phyloP scores from a whole-genome alignment of 1,139 yeast genomes.

The Geotrichum carabidarum region DNA sequence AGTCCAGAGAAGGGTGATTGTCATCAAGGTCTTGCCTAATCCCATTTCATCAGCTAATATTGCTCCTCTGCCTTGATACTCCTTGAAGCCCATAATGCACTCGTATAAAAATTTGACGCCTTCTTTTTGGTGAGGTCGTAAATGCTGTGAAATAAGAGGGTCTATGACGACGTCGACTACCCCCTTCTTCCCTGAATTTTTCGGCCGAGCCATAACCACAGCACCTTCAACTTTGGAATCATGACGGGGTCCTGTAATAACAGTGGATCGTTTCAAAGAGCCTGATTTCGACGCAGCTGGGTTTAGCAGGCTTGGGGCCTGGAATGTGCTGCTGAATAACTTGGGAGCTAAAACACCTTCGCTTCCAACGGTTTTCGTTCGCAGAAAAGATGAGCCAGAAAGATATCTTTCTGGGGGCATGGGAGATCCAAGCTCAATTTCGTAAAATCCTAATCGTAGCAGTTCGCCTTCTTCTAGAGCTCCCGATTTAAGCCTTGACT shows the following conservation, averaged over 20 bases:
- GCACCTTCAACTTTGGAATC: slow-evolving; percentile 43
- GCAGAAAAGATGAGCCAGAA: slow-evolving; percentile 20
- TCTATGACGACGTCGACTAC: slow-evolving; percentile 62
- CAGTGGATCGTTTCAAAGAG: slow-evolving; percentile 7
- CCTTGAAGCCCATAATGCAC: slow-evolving; percentile 65
- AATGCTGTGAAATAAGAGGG: slow-evolving; percentile 49
- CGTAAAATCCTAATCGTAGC: slow-evolving; percentile 48
- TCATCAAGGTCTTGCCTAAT: slow-evolving; percentile 83
- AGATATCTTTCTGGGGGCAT: slow-evolving; percentile 21
- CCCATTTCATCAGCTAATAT: slow-evolving; percentile 97
- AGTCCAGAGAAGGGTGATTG: slow-evolving; percentile 82
- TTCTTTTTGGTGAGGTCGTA: slow-evolving; percentile 80
- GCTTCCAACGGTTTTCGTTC: neutral
- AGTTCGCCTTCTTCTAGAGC: slow-evolving; percentile 37
- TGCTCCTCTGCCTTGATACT: slow-evolving; percentile 62
- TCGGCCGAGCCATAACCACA: slow-evolving; percentile 44
- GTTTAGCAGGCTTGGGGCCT: slow-evolving; percentile 7
- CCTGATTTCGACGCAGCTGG: slow-evolving; percentile 7
- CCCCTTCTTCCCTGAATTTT: slow-evolving; percentile 18
- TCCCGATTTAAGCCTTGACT: slow-evolving; percentile 4
- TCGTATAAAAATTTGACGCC: slow-evolving; percentile 79
- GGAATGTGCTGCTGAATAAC: neutral
- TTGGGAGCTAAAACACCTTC: neutral
- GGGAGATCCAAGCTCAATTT: slow-evolving; percentile 50
- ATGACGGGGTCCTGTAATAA: slow-evolving; percentile 36